These are phyloP conservation scores for Phlyctochytrium planicorne DNA, from an alignment of 192 early-diverging fungal species.

Conservation along the genomic window DNA sequence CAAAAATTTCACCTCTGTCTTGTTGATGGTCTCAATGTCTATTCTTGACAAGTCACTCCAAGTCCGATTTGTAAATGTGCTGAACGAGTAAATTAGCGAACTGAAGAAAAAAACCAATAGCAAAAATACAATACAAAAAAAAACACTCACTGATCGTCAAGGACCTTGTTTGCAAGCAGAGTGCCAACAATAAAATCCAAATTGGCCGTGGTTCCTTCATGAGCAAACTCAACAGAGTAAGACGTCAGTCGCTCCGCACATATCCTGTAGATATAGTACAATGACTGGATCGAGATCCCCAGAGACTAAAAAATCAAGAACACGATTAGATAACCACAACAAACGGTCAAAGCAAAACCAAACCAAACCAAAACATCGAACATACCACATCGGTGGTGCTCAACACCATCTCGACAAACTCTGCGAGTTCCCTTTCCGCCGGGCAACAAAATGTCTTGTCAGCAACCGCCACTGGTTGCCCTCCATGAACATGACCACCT, in stretches of 20 bases:
- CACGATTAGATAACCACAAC: background rate
- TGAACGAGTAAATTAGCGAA: no score
- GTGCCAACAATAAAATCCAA: background rate
- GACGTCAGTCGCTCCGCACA: background rate
- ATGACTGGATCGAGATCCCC: background rate
- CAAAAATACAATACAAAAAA: background rate
- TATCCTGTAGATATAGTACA: background rate
- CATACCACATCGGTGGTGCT: slow-evolving; percentile 1
- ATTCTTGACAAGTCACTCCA: background rate
- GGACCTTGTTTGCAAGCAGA: background rate
- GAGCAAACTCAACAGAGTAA: no score
- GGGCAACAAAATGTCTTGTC: background rate
- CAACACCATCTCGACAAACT: slow-evolving; percentile 2
- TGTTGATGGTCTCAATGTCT: background rate
- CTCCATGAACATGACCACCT: background rate
- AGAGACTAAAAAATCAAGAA: background rate
- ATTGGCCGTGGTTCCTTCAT: background rate
- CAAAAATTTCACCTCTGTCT: background rate
- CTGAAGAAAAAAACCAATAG: background rate
- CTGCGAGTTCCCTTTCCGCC: background rate
- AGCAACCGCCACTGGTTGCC: background rate
- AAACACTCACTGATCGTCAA: background rate
- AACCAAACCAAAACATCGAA: background rate
- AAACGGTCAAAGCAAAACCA: no score
- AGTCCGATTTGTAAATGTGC: background rate